Evolutionary conservation across 257 asterid genomes (phyloP).

Genomic region (Ajuga chamaepitys): DNA sequence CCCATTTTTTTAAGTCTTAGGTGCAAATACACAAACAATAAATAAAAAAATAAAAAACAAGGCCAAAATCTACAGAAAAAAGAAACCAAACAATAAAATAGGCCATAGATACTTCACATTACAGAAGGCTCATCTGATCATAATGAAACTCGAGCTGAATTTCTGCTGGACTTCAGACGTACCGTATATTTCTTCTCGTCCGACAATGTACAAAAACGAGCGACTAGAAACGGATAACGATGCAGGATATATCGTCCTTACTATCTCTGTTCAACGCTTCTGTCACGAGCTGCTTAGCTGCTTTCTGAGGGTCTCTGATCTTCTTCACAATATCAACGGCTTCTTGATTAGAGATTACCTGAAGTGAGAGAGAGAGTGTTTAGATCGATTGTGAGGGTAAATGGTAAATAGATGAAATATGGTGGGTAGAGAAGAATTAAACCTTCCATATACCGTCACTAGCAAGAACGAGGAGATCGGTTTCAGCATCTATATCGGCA

Average conservation of each 20-base stretch:
- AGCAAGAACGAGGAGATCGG: slow-evolving; percentile 80
- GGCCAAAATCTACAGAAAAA: slow-evolving; percentile 34
- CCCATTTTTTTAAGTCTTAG: slow-evolving; percentile 17
- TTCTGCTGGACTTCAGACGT: slow-evolving; percentile 16
- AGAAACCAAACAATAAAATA: slow-evolving; percentile 36
- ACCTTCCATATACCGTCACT: slow-evolving; percentile 99
- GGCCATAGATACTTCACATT: no score
- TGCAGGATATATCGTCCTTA: slow-evolving; percentile 89
- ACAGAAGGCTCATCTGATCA: slow-evolving; percentile 2
- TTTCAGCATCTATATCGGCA: slow-evolving; percentile 46
- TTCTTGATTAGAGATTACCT: slow-evolving; percentile 94
- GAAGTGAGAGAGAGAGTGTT: neutral
- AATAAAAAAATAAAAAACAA: slow-evolving; percentile 16
- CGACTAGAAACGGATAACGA: slow-evolving; percentile 62
- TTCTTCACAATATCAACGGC: slow-evolving; percentile 73
- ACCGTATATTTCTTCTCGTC: slow-evolving; percentile 5
- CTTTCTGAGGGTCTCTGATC: slow-evolving; percentile 78
- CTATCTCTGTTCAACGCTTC: slow-evolving; percentile 83
- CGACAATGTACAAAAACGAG: slow-evolving; percentile 24
- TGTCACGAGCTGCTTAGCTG: slow-evolving; percentile 63
- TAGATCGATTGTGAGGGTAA: neutral
- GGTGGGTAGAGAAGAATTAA: slow-evolving; percentile 2
- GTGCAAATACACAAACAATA: slow-evolving; percentile 27
- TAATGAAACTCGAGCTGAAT: neutral
- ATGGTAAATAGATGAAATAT: neutral